These are phyloP conservation scores for Gigaspora rosea DNA, from an alignment of 192 early-diverging fungal genomes.

Conservation along the genomic window DNA sequence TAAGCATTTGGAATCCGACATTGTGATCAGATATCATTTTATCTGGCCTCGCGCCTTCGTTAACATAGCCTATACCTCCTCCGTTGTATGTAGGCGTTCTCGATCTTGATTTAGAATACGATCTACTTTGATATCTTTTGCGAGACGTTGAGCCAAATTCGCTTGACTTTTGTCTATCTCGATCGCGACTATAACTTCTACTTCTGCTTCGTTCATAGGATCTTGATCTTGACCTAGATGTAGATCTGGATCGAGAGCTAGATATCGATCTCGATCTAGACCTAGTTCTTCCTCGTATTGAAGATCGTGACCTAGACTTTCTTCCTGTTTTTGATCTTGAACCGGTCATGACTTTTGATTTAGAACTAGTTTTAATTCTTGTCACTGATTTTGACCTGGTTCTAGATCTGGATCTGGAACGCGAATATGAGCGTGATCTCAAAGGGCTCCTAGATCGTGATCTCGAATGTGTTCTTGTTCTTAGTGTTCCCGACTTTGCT, in stretches of 20 bases:
- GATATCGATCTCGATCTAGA: conserved; percentile 19
- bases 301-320: conserved; percentile 13
- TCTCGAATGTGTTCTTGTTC: conserved; percentile 14
- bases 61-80: conserved; percentile 16
- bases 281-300: conserved; percentile 4
- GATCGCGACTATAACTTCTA: conserved; percentile 25
- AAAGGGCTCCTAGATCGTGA: conserved; percentile 5
- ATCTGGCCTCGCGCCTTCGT: conserved; percentile 6
- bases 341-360: conserved; percentile 12
- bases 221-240: conserved; percentile 24
- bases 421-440: conserved; percentile 2
- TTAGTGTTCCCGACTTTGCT: not conserved
- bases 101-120: conserved; percentile 24
- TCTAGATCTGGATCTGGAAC: conserved; percentile 5
- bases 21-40: conserved; percentile 35
- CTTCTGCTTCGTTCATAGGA: conserved; percentile 22
- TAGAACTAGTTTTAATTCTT: not conserved
- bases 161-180: not conserved
- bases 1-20: conserved; percentile 33
- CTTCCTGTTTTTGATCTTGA: conserved; percentile 16
- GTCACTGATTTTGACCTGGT: conserved; percentile 3
- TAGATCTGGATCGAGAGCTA: conserved; percentile 17
- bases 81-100: not conserved
- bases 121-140: conserved; percentile 17
- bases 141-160: conserved; percentile 23